Base-by-base conservation (phyloP, 371 early-diverging fungal genomes). In the Dichotomocladium elegans region DNA sequence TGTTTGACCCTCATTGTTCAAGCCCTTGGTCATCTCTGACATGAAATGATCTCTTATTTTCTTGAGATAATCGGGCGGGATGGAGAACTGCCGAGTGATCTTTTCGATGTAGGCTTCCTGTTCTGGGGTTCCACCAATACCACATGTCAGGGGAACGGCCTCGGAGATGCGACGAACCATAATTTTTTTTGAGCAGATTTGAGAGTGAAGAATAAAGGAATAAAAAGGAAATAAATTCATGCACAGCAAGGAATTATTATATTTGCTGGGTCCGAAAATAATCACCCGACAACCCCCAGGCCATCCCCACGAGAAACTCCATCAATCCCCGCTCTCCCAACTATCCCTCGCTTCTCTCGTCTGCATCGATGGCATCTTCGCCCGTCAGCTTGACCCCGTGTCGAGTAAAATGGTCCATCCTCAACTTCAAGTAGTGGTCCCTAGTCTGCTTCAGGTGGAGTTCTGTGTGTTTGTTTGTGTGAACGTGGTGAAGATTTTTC, bases 1-100 rank as follows among this genome's bases (percentile, higher is more conserved):
- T 14, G 82, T 83, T 24, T 79, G 74, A 21, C 81, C 82, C 49
- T 85, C 81, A 10, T 60, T 60, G 7, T 64, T 56, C 15, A 94
- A 82, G 7, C 93, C 93, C 60, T 85, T 86, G 12, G 65, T 49
- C 89, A 94, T 88, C 57, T 87, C 90, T 17, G 58, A 56, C 31
- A 85, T 64, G 67, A n/a, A 87, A 60, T 85, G 81, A 31, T 77
- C 64, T 47, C 79, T 70, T 63, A 93, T 86, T 28, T 70, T 70
- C 24, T 73, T 60, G n/a, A 93, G 73, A 45, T 82, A 72, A 24
- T 75, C 62, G 0, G 78, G 58, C 12, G 74, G 49, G 14, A 91
- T 61, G 5, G 71, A 80, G 55, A 93, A 86, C 58, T 85, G 70
- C 19, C 70, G 54, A 17, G 74, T 70, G 30, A 89, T 63, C 31